Percentiles rank a stretch among this genome's conserved stretches.
These are phyloP conservation scores for Huntiella omanensis DNA, from an alignment of 2,329 filamentous ascomycete genomes.

Conservation along the genomic window DNA sequence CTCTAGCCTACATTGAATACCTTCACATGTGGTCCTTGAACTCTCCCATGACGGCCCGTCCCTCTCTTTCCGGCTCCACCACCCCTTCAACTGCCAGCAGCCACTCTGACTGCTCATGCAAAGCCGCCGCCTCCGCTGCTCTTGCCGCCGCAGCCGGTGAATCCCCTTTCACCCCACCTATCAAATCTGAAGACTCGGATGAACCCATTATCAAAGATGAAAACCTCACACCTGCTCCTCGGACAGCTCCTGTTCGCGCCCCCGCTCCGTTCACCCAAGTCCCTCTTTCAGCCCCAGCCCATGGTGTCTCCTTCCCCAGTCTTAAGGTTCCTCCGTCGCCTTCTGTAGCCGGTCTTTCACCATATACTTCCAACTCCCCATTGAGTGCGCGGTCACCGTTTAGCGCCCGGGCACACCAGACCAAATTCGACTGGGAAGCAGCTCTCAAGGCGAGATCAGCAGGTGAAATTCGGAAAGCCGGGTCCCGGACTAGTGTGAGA, in stretches of 20 bases:
- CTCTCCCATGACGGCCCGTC: constrained; percentile 42
- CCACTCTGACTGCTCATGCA: constrained; percentile 38
- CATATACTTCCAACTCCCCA: constrained; percentile 40
- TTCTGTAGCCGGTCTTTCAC: constrained; percentile 33
- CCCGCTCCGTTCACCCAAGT: constrained; percentile 33
- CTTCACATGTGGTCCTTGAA: constrained; percentile 65
- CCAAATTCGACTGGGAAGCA: constrained; percentile 62
- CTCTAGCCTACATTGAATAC: constrained; percentile 79
- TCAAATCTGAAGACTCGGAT: constrained; percentile 22
- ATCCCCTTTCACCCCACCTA: neutral
- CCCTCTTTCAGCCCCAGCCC: constrained; percentile 41
- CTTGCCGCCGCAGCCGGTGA: constrained; percentile 10
- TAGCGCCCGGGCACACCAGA: constrained; percentile 43
- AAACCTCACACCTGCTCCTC: constrained; percentile 16
- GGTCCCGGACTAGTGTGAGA: constrained; percentile 40
- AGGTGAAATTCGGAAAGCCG: constrained; percentile 32
- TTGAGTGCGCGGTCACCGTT: constrained; percentile 61
- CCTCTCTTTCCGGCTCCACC: constrained; percentile 28
- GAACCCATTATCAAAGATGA: constrained; percentile 16
- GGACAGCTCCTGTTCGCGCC: constrained; percentile 21
- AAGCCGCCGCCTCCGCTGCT: constrained; percentile 24
- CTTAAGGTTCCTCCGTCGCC: constrained; percentile 66
- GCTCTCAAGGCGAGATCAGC: constrained; percentile 45
- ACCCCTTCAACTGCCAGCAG: constrained; percentile 28
- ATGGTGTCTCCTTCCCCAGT: constrained; percentile 43